Evolutionary conservation across 306 rosid species (phyloP).

Genomic region (Delonix regia): DNA sequence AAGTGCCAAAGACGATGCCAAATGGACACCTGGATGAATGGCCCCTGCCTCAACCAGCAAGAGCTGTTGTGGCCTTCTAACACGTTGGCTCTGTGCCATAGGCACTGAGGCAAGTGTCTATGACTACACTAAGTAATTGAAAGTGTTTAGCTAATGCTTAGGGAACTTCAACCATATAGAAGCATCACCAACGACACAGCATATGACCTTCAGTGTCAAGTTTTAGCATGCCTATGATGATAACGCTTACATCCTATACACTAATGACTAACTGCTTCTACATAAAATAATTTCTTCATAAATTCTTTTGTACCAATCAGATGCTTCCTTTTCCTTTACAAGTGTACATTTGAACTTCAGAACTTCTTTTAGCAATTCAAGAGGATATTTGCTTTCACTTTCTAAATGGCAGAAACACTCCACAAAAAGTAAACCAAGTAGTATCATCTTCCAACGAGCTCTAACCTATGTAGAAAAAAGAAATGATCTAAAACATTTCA

Average conservation of each 20-base stretch:
- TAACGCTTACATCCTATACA: neutral
- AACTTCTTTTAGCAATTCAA: slow-evolving; percentile 4
- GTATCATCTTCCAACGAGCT: slow-evolving; percentile 17
- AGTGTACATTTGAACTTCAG: slow-evolving; percentile 4
- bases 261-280: neutral
- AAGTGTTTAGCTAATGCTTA: neutral
- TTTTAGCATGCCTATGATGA: neutral
- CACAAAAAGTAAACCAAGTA: slow-evolving; percentile 1
- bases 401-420: slow-evolving; percentile 8
- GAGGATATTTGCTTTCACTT: neutral
- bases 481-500: slow-evolving; percentile 13
- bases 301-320: neutral
- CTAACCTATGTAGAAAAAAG: slow-evolving; percentile 21
- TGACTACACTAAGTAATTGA: neutral
- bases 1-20: neutral
- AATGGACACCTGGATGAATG: neutral
- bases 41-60: neutral
- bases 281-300: neutral
- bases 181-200: neutral
- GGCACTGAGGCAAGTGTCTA: neutral
- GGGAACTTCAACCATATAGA: neutral
- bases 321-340: slow-evolving; percentile 22
- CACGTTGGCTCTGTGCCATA: neutral
- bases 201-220: neutral
- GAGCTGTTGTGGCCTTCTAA: neutral